Base-by-base conservation (phyloP, 73 alveolate genomes). In the Paramecium primaurelia region DNA sequence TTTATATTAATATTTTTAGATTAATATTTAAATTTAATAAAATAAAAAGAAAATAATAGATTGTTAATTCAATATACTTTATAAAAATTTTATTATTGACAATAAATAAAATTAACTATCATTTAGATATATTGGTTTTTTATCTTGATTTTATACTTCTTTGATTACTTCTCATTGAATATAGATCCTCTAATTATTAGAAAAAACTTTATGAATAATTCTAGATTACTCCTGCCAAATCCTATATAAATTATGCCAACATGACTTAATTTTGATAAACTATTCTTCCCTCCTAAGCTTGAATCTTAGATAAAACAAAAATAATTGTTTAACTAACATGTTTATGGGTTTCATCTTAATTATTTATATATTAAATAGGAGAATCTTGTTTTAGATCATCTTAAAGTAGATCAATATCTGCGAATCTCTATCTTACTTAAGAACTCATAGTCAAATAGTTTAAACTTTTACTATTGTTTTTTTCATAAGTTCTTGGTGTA, bases 101-200 rank as follows among this genome's bases (percentile, higher is more conserved):
- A 54, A 16, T 54, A 54, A n/a, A 18, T 54, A n/a, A 54, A 54
- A 18, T 4, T 54, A 54, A 18, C 4, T 54, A 18, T 54, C 69
- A 54, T 54, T 54, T 54, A n/a, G 30, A 18, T 54, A 54, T 3
- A 7, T 54, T 16, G 9, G 9, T 54, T n/a, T 18, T 6, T 54
- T 18, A 54, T 54, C 6, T 18, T 18, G 69, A 54, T 18, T 22
- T 54, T 9, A 25, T 34, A 25, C 84, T n/a, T 64, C 84, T 64
- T 28, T 64, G 6, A 16, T 64, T 12, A 34, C 25, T 64, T 28
- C 49, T 28, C 47, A 28, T 14, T 28, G 84, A 14, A 34, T 32
- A 64, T 8, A 64, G 30, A 12, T 80, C 91, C 26, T 80, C 91
- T 4, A 80, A 14, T 80, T 80, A 44, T 80, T 80, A 47, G n/a